Evolutionary conservation across 768 basidiomycete genomes (phyloP), one percentile per base, ranked within the genome.

Genomic region (Gyrodon lividus): DNA sequence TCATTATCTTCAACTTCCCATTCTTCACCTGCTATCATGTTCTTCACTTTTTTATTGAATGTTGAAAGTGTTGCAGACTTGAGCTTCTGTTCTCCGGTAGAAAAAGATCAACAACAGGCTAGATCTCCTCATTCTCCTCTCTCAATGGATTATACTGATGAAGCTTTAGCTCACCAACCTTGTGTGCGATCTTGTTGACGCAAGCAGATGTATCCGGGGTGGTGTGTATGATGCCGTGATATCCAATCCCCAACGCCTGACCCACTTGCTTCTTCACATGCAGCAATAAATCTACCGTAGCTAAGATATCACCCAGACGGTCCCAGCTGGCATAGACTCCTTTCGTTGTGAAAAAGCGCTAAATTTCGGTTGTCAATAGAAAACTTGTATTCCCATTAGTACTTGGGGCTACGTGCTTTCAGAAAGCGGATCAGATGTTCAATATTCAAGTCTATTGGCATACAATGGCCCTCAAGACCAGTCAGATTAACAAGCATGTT

Each of bases 361-460:
- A 19, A 22, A 5, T 16, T 26, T 26, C 24, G 7, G 24, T 26
- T 26, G 24, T 26, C 24, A 26, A 26, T 26, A 7, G 24, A 26
- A 26, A 26, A 26, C 24, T 26, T 26, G 24, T 26, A 26, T 26
- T 26, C 24, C 24, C 24, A 26, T 26, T 26, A 26, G 24, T 26
- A 26, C 24, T 26, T 26, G 24, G 24, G 24, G 24, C 24, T 26
- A 26, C 24, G 7, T 9, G 65, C 67, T 64, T 70, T 72, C 0
- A 71, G 44, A 50, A 67, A 59, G 0, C 62, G 48, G 43, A 74
- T 72, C 1, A 65, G 23, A 50, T 74, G 71, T 44, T 74, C 68
- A 10, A 72, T 72, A 43, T 74, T 73, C 10, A 68, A 14, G 43
- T 73, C 67, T 31, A 71, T 61, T 1, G 46, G 57, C 69, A 72